Base-by-base conservation (phyloP, 306 rosid species). In the Heteromeles arbutifolia region DNA sequence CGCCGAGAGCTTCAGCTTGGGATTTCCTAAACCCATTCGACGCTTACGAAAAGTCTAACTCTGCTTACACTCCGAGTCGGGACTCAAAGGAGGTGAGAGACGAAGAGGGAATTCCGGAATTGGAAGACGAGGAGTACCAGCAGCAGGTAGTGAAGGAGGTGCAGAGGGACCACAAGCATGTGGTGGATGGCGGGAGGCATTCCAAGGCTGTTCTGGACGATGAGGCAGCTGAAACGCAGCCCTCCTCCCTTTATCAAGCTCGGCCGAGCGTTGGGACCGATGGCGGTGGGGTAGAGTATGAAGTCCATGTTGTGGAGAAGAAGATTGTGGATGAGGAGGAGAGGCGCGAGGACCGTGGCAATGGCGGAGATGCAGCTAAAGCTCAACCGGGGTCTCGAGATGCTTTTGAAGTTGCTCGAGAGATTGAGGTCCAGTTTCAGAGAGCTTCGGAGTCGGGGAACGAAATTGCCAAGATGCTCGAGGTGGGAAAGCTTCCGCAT, bases 91-190 rank as follows among this genome's bases (percentile, higher is more conserved):
- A 89, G 50, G 85, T 96, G 14, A 83, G 98, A 56, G 98, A 96
- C 52, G 99, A 87, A 34, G 99, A 96, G 80, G 99, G 98, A 25
- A 96, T 96, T 75, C 99, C 99, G 9, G 99, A 89, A 61, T 88
- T 96, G 91, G 99, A 96, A 77, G 98, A 96, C 13, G 99, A 87
- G 79, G 87, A 78, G 75, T 85, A 78, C 80, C 87, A 78, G 41
- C 82, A 80, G 45, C 96, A 92, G 80, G 99, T 92, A 28, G 98
- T 96, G 50, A 92, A 92, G 83, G 78, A 92, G 73, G 96, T 89
- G 9, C 91, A 90, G 50, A 93, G 96, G 24, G 75, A 85, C 65
- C 96, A 79, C 45, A 87, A 88, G 79, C 72, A 83, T 50, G 83
- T 83, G 5, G 87, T 74, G 0, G 90, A 80, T 37, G 82, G 77